Evolutionary conservation across 345 rosid species (phyloP).

Genomic region (Passiflora organensis): DNA sequence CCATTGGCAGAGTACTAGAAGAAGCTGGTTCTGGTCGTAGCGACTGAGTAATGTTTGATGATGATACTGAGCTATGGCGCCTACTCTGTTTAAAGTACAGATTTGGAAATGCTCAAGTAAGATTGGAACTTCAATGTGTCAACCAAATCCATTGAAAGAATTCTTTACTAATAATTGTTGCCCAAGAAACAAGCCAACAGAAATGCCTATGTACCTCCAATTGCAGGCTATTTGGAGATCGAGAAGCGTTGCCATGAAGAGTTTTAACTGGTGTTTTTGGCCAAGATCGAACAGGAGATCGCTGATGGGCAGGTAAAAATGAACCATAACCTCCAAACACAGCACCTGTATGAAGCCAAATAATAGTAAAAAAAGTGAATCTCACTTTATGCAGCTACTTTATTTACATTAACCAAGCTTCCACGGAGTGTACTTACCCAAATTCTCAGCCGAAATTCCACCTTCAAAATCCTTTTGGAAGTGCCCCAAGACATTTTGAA

Average conservation of each 20-base stretch:
- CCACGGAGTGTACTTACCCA: conserved; percentile 59
- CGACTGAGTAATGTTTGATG: conserved; percentile 33
- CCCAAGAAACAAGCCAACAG: too few species aligned
- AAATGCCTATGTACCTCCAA: conserved; percentile 53
- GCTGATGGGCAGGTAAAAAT: conserved; percentile 71
- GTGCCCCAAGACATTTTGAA: conserved; percentile 86
- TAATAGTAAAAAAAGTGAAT: conserved; percentile 16
- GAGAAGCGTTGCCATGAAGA: conserved; percentile 40
- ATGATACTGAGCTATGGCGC: conserved; percentile 31
- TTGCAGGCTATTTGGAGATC: conserved; percentile 52
- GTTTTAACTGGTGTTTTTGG: conserved; percentile 51
- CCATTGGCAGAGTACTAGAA: conserved; percentile 21
- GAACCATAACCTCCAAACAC: conserved; percentile 98
- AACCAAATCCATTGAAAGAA: too few species aligned
- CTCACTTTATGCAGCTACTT: conserved; percentile 26
- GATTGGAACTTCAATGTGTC: conserved; percentile 7
- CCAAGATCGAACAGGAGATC: conserved; percentile 67
- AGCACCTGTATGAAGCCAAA: conserved; percentile 58
- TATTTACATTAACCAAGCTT: conserved; percentile 21
- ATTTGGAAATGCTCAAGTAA: conserved; percentile 16
- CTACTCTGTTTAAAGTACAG: conserved; percentile 44
- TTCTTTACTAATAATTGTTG: too few species aligned
- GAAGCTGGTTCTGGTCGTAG: conserved; percentile 42
- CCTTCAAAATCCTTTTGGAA: conserved; percentile 98
- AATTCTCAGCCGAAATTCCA: conserved; percentile 85